A percentile compares a stretch with the other conserved stretches of the same genome.
These are phyloP conservation scores for Geum urbanum DNA, from an alignment of 306 rosid species.

Conservation along the genomic window DNA sequence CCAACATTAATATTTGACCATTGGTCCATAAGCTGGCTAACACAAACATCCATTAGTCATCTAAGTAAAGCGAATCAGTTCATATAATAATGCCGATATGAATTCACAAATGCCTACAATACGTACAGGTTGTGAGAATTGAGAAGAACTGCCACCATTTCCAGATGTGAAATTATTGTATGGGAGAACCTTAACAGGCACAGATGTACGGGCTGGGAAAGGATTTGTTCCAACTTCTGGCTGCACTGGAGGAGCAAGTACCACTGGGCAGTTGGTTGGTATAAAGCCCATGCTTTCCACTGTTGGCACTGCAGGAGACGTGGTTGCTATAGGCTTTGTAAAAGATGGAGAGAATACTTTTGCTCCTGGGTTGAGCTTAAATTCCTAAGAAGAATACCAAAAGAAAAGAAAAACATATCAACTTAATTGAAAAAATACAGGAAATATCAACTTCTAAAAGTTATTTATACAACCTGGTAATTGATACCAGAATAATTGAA, in stretches of 20 bases:
- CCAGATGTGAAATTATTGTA: constrained; percentile 51
- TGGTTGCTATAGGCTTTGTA: constrained; percentile 35
- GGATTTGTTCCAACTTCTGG: constrained; percentile 50
- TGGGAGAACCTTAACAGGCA: constrained; percentile 61
- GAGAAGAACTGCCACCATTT: constrained; percentile 64
- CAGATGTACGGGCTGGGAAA: constrained; percentile 49
- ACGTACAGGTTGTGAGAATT: constrained; percentile 71
- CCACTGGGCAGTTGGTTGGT: constrained; percentile 47
- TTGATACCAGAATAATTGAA: background rate
- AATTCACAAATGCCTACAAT: constrained; percentile 1
- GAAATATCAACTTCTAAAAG: constrained; percentile 14
- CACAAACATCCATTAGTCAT: too few species aligned
- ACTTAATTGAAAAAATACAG: background rate
- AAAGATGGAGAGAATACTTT: constrained; percentile 73
- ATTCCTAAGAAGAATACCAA: constrained; percentile 49
- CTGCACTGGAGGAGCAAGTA: constrained; percentile 52
- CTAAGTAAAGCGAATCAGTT: too few species aligned
- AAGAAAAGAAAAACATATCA: background rate
- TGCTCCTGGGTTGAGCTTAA: constrained; percentile 91
- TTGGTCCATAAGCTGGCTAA: background rate
- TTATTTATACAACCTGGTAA: constrained; percentile 18
- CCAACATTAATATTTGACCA: background rate
- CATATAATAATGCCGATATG: background rate
- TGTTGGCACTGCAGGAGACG: constrained; percentile 42
- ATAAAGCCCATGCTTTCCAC: constrained; percentile 55